Evolutionary conservation across 1,284 basidiomycete genomes (phyloP).

Genomic region (Lentinula novae-zelandiae): DNA sequence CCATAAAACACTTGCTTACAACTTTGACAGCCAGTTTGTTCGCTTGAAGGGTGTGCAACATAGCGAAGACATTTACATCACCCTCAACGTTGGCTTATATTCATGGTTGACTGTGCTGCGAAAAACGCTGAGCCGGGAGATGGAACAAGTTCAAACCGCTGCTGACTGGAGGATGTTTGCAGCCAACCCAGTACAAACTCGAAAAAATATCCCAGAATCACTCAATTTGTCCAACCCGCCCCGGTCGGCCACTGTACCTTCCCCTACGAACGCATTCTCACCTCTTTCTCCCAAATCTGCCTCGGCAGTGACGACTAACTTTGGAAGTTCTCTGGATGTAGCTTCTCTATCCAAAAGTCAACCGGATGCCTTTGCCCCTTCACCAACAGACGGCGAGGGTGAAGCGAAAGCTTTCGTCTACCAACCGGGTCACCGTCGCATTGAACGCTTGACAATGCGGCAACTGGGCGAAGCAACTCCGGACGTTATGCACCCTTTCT

Average conservation of each 20-base stretch:
- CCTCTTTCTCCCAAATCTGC: neutral
- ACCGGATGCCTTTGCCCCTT: neutral
- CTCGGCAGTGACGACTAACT: constrained; percentile 7
- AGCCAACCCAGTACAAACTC: constrained; percentile 25
- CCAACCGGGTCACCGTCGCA: constrained; percentile 48
- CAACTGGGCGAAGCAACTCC: constrained; percentile 86
- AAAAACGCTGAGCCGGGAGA: constrained; percentile 68
- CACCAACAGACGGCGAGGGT: neutral
- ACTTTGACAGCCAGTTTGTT: constrained; percentile 70
- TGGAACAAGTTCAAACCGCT: constrained; percentile 64
- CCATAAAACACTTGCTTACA: constrained; percentile 50
- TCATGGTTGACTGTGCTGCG: constrained; percentile 74
- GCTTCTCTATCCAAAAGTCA: neutral
- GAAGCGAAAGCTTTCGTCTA: constrained; percentile 39
- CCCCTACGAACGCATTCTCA: neutral
- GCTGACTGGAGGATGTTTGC: constrained; percentile 46
- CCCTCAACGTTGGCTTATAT: constrained; percentile 75
- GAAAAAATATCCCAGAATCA: constrained; percentile 26
- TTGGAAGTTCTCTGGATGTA: neutral
- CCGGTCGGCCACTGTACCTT: constrained; percentile 18
- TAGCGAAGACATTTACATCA: constrained; percentile 78
- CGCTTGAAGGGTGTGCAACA: constrained; percentile 49
- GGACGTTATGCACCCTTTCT: constrained; percentile 84
- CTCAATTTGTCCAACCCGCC: constrained; percentile 21
- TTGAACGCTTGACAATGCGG: constrained; percentile 75